These are phyloP conservation scores for Scenedesmus sp. DNA, from an alignment of 163 green algal genomes.

Conservation along the genomic window DNA sequence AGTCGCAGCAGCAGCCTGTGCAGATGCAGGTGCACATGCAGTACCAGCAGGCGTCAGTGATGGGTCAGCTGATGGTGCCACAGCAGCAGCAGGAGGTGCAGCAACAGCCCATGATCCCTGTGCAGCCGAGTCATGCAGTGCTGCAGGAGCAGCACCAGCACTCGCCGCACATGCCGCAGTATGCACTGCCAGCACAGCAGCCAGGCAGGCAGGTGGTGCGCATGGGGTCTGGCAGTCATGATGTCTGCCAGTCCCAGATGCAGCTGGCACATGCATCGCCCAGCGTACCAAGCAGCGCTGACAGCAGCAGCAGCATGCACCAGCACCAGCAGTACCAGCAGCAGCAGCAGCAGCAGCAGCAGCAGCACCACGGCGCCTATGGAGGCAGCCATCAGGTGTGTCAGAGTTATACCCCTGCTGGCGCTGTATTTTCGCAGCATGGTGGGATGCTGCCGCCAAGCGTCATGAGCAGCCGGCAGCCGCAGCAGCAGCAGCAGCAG, in stretches of 20 bases:
- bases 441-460: neutral
- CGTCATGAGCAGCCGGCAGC: neutral
- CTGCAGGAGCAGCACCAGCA: slow-evolving; percentile 16
- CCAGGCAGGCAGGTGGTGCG: neutral
- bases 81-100: slow-evolving; percentile 18
- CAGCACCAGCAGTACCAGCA: neutral
- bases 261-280: neutral
- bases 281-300: slow-evolving; percentile 2
- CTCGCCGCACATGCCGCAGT: neutral
- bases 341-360: too few species aligned
- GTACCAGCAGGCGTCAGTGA: neutral
- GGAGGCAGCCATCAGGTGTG: neutral
- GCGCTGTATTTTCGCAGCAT: neutral
- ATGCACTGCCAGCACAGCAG: neutral
- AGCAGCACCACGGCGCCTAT: neutral
- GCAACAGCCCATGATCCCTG: neutral
- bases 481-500: too few species aligned
- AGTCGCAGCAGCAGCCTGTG: neutral
- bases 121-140: neutral
- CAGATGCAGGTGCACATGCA: too few species aligned
- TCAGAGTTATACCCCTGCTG: neutral
- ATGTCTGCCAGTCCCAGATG: neutral
- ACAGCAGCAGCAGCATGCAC: neutral
- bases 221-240: neutral
- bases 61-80: neutral